Base-by-base conservation (phyloP, 2,329 filamentous ascomycete genomes). In the Penicillium hesseltinei region DNA sequence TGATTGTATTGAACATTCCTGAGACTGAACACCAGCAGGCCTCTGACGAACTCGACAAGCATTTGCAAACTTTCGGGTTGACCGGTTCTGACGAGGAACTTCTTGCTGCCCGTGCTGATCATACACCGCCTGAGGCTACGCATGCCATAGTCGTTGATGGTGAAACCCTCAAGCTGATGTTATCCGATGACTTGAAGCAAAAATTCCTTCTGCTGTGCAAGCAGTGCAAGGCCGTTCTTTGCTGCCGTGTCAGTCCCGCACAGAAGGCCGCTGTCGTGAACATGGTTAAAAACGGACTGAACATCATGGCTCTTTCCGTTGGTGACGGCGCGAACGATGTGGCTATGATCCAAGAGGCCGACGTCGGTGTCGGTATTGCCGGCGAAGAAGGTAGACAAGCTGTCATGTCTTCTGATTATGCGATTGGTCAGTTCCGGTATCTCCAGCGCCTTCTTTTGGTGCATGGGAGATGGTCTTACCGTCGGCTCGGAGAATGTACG, bases 251-350 rank as follows among this genome's bases (percentile, higher is more conserved):
- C 70, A 96, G 92, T 70, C 94, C 94, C 23, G 90, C 91, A 38
- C 94, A 99, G 71, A 99, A 99, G 75, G 95, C 94, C 52, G 89
- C 93, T n/a, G 94, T 99, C 39, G 94, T 97, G 51, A 83, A 88
- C 59, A 91, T 99, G 87, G 95, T 99, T 63, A 97, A 97, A 80
- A 88, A 88, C 61, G 93, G 94, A 25, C 80, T 99, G 43, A 91
- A 97, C 72, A 92, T 97, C 69, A 96, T 99, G 87, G 97, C 94
- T 0, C 82, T 97, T 33, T 92, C 92, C 1, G 90, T 97, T 58
- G 92, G 92, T 59, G 92, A 97, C 69, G 92, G 92, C 70, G 92
- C 92, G 71, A 97, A 97, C 73, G 92, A 97, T 75, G 91, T 97
- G 60, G 92, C 92, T 65, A 97, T 97, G 92, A 97, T 97, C 67